Evolutionary conservation across 768 basidiomycete genomes (phyloP).

Genomic region (Tylopilus plumbeoviolaceoides): DNA sequence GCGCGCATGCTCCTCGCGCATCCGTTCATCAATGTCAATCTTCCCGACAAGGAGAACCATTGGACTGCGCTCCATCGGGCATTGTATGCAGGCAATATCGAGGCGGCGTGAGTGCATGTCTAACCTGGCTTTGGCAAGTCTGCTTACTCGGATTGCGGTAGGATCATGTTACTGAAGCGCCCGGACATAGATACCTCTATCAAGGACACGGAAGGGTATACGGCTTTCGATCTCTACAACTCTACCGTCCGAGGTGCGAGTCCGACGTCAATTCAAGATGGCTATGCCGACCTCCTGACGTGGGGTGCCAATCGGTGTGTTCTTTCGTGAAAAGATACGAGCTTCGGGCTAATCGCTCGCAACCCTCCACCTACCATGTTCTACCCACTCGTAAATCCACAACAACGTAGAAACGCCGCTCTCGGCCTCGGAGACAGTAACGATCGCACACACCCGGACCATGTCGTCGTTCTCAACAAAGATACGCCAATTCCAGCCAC

Average conservation of each 20-base stretch:
- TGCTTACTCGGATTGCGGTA: constrained; percentile 32
- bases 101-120: constrained; percentile 52
- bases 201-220: constrained; percentile 87
- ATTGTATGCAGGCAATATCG: constrained; percentile 73
- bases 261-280: constrained; percentile 38
- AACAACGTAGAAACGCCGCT: constrained; percentile 63
- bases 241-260: constrained; percentile 77
- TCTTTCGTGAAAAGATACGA: neutral
- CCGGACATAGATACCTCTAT: constrained; percentile 65
- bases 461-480: constrained; percentile 46
- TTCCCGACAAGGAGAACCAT: constrained; percentile 76
- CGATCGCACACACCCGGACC: constrained; percentile 78
- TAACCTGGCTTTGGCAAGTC: neutral
- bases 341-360: neutral
- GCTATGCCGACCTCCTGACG: constrained; percentile 62
- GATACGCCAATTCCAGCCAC: constrained; percentile 9
- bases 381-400: neutral
- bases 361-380: neutral
- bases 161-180: constrained; percentile 70
- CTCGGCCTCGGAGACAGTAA: constrained; percentile 80
- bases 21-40: constrained; percentile 73
- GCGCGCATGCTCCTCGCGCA: constrained; percentile 72
- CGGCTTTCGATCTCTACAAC: constrained; percentile 91
- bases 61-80: constrained; percentile 93
- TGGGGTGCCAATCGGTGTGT: constrained; percentile 81